Percentiles rank a stretch among this genome's conserved stretches.
These are phyloP conservation scores for Fusarium austroafricanum DNA, from an alignment of 2,329 filamentous ascomycete species.

Conservation along the genomic window DNA sequence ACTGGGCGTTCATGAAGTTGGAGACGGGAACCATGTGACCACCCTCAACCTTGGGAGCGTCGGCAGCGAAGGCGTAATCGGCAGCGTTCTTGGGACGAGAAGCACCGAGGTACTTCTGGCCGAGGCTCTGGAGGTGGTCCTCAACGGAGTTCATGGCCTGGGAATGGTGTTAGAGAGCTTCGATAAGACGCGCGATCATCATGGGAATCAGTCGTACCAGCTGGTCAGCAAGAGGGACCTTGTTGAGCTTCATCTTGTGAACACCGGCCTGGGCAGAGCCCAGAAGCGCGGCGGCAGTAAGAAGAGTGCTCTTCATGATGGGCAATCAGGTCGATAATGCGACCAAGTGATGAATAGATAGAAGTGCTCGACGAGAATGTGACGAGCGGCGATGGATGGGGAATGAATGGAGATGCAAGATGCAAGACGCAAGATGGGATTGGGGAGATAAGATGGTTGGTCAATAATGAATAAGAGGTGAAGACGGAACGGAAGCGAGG, in stretches of 20 bases:
- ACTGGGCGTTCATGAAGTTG: slow-evolving; percentile 99
- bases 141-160: slow-evolving; percentile 83
- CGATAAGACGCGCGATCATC: not conserved
- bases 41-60: slow-evolving; percentile 71
- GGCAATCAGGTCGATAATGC: slow-evolving; percentile 45
- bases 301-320: slow-evolving; percentile 86
- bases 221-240: slow-evolving; percentile 92
- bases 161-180: slow-evolving; percentile 26
- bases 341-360: slow-evolving; percentile 15
- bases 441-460: slow-evolving; percentile 43
- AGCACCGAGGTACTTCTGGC: slow-evolving; percentile 94
- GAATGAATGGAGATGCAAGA: slow-evolving; percentile 30
- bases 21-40: slow-evolving; percentile 87
- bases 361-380: slow-evolving; percentile 16
- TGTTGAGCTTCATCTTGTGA: slow-evolving; percentile 98
- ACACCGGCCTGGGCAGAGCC: slow-evolving; percentile 86
- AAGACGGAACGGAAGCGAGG: slow-evolving; percentile 22
- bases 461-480: slow-evolving; percentile 18
- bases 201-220: slow-evolving; percentile 70
- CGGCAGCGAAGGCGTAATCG: slow-evolving; percentile 83
- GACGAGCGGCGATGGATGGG: slow-evolving; percentile 20
- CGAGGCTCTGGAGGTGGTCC: slow-evolving; percentile 82
- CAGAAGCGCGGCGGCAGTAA: slow-evolving; percentile 83
- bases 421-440: slow-evolving; percentile 36
- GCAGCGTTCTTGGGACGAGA: slow-evolving; percentile 73